Evolutionary conservation across 441 rosid species (phyloP), one percentile per base, ranked within the genome.

Genomic region (Raphanus hybrid): DNA sequence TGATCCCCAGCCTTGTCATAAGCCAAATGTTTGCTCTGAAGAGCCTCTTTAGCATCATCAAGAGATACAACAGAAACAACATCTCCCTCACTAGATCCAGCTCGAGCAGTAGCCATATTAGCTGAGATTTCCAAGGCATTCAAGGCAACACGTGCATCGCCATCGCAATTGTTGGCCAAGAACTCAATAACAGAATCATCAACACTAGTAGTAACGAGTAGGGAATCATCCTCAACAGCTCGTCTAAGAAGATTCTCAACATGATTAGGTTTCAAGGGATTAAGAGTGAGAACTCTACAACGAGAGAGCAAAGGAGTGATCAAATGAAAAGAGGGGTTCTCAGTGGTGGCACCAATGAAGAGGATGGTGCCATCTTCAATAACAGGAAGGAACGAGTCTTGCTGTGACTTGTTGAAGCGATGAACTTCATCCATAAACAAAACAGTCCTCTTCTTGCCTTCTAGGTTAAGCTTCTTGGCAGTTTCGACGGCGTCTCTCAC

Each of bases 391-490:
- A 93, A 90, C n/a, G 94, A 87, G 35, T 93, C 98, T 70, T 91
- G 98, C 64, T 91, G 97, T 0, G 95, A 87, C 83, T 93, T 90
- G 80, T 88, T 93, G 75, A 93, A 91, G 64, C 98, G 64, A 77
- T 90, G 96, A 72, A 93, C 95, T 74, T 93, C 98, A 54, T 93
- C 98, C 62, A 91, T 84, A 78, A 91, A 93, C 82, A 93, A 77
- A 6, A 89, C 87, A 34, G 95, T 93, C 70, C 82, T 83, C 62
- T 85, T 91, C 1, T 75, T 79, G 58, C 77, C 78, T 70, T 83
- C 85, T 18, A 45, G 12, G 58, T 84, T 90, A 73, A 81, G 64
- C 69, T 74, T 90, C 86, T 86, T 87, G 43, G 92, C 92, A 27
- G 73, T 88, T 4, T 93, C 92, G 0, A 90, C 90, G 3, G 87